Evolutionary conservation across 1,284 basidiomycete species (phyloP).

Genomic region (Rhodotorula sp.): DNA sequence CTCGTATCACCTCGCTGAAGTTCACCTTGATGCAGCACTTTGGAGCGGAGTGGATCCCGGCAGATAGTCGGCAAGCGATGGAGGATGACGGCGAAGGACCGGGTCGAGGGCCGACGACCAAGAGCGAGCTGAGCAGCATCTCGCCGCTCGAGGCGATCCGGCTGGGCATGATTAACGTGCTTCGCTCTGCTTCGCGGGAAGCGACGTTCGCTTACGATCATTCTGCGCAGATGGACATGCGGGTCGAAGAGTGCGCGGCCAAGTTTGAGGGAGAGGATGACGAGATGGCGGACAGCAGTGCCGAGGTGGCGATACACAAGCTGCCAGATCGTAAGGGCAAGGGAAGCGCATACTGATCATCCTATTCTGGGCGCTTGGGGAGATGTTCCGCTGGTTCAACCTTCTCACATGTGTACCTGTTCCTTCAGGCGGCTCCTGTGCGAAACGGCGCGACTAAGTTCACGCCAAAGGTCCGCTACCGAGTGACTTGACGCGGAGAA

Average conservation of each 20-base stretch:
- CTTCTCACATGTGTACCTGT: no score
- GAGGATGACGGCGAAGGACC: slow-evolving; percentile 9
- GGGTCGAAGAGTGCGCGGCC: slow-evolving; percentile 59
- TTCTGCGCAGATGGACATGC: slow-evolving; percentile 26
- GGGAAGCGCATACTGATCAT: slow-evolving; percentile 43
- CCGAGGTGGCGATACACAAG: slow-evolving; percentile 27
- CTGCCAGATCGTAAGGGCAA: slow-evolving; percentile 43
- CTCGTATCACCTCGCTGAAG: neutral
- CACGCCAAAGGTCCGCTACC: no score
- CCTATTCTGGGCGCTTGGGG: neutral
- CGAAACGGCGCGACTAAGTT: no score
- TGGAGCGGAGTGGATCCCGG: slow-evolving; percentile 72
- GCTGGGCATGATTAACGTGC: slow-evolving; percentile 29
- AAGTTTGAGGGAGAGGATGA: slow-evolving; percentile 55
- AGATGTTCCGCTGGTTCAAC: no score
- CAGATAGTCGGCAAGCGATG: slow-evolving; percentile 50
- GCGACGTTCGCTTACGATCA: neutral
- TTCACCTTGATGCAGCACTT: slow-evolving; percentile 51
- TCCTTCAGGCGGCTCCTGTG: no score
- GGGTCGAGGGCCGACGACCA: neutral
- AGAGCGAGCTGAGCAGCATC: slow-evolving; percentile 8
- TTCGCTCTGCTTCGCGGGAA: neutral
- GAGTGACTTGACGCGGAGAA: neutral
- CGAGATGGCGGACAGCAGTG: slow-evolving; percentile 45
- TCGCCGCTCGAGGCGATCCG: slow-evolving; percentile 12